A percentile compares a stretch with the other conserved stretches of the same genome.
phyloP scores from a whole-genome alignment of 2,329 filamentous ascomycete genomes.

The Monosporascus sp. region DNA sequence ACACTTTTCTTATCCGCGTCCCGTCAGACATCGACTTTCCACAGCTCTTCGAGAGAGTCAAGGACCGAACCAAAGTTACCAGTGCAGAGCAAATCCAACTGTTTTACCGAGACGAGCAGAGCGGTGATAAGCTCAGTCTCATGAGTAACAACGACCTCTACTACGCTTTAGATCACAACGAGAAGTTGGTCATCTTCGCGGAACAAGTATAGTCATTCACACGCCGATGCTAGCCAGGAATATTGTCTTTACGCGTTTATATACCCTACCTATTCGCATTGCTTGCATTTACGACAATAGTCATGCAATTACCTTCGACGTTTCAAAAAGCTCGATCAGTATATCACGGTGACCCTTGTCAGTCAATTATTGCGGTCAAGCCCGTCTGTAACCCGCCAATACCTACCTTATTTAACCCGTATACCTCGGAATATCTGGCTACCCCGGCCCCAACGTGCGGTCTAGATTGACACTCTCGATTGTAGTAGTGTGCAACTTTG shows the following conservation, averaged over 20 bases:
- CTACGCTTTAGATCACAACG: conserved; percentile 73
- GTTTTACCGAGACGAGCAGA: conserved; percentile 80
- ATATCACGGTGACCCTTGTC: conserved; percentile 1
- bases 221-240: conserved; percentile 8
- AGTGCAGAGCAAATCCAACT: conserved; percentile 67
- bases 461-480: neutral
- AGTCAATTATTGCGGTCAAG: neutral
- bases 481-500: neutral
- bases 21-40: conserved; percentile 72
- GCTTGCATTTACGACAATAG: conserved; percentile 18
- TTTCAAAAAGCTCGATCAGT: neutral
- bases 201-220: conserved; percentile 39
- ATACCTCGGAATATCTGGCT: neutral
- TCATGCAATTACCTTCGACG: conserved; percentile 6
- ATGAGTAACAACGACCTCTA: conserved; percentile 77
- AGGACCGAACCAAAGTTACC: conserved; percentile 72
- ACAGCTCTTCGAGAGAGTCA: conserved; percentile 77
- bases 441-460: neutral
- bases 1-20: conserved; percentile 86
- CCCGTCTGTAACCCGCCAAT: neutral
- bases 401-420: neutral
- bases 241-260: conserved; percentile 16
- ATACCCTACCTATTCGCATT: conserved; percentile 19
- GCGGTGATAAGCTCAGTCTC: conserved; percentile 67
- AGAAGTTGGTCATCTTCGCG: conserved; percentile 77